Conservation (phyloP, 2,329 filamentous ascomycete genomes). For the Aspergillus unguis region DNA sequence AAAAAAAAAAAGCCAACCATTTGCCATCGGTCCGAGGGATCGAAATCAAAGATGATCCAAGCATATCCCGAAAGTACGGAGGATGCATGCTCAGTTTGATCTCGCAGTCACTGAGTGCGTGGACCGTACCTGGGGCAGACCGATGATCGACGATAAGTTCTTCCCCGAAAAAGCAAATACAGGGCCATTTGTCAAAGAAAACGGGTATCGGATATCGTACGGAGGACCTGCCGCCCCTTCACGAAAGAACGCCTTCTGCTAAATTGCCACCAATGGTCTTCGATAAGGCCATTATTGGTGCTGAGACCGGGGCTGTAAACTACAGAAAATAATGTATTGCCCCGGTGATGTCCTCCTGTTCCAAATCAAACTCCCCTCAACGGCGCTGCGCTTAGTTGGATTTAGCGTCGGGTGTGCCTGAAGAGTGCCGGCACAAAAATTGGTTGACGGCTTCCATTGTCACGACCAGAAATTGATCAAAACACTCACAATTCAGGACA, state of each 20-base stretch:
- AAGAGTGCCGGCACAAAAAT: neutral
- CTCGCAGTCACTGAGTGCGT: too few species aligned
- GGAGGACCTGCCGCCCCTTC: neutral
- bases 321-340: conserved; percentile 6
- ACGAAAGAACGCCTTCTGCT: neutral
- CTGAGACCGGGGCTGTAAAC: neutral
- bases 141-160: conserved; percentile 5
- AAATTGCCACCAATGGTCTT: neutral
- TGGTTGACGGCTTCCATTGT: neutral
- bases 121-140: neutral
- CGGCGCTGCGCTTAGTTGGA: conserved; percentile 1
- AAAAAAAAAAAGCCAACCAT: too few species aligned
- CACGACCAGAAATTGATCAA: neutral
- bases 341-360: conserved; percentile 14
- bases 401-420: conserved; percentile 11
- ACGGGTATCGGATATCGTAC: neutral
- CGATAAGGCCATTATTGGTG: neutral
- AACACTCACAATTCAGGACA: neutral
- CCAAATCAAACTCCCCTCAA: neutral
- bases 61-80: too few species aligned
- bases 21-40: neutral
- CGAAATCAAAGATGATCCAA: neutral
- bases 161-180: conserved; percentile 4
- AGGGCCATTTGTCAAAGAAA: neutral
- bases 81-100: too few species aligned